phyloP scores from a whole-genome alignment of 1,284 basidiomycete species.

The Tylopilus sp. region DNA sequence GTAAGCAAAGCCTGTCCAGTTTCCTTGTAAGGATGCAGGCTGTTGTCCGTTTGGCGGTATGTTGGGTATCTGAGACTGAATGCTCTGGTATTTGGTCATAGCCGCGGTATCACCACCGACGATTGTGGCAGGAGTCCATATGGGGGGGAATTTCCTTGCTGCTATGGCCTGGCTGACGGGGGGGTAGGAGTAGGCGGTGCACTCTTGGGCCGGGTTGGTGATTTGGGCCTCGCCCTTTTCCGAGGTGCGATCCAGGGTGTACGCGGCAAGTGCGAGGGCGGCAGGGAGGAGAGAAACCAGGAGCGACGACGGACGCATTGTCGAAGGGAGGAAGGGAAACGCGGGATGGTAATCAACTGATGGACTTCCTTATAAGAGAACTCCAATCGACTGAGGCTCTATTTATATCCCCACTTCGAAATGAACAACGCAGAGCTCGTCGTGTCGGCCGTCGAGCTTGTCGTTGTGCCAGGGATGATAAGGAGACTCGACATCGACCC shows the following conservation, averaged over 20 bases:
- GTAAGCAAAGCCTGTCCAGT: conserved; percentile 36
- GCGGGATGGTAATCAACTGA: no score
- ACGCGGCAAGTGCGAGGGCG: neutral
- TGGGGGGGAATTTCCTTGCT: neutral
- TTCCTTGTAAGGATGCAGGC: conserved; percentile 28
- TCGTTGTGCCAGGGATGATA: no score
- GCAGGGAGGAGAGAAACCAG: neutral
- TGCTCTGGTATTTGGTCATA: conserved; percentile 38
- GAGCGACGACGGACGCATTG: conserved; percentile 22
- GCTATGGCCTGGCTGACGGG: neutral
- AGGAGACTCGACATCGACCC: no score
- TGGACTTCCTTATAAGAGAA: no score
- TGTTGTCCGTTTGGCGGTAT: conserved; percentile 39
- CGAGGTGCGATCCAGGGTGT: conserved; percentile 26
- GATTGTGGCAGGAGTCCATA: conserved; percentile 45
- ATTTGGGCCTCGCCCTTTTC: conserved; percentile 38
- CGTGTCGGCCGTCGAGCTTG: no score
- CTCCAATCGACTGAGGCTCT: no score
- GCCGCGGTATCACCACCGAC: conserved; percentile 46
- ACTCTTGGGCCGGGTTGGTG: neutral
- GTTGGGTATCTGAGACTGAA: conserved; percentile 32
- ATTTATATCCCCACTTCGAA: no score
- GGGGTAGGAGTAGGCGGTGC: no score
- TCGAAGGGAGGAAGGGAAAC: conserved; percentile 14
- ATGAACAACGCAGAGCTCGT: no score